These are phyloP conservation scores for Phytopythium chamaehyphon DNA, from an alignment of 352 stramenopile species.

Conservation along the genomic window DNA sequence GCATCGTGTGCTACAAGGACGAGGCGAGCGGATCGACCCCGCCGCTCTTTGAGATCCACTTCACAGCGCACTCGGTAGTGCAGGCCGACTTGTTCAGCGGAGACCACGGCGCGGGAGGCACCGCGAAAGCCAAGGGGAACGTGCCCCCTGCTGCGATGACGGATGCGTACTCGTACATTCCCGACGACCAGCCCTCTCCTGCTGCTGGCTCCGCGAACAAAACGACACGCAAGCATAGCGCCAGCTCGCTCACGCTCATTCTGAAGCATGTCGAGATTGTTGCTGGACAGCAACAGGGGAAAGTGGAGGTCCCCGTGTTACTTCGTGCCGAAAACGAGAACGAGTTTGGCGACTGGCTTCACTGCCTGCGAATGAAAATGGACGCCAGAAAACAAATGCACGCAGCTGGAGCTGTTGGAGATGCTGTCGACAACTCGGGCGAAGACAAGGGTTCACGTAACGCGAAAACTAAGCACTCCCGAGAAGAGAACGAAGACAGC, in stretches of 20 bases:
- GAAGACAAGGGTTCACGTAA: neutral
- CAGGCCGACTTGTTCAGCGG: slow-evolving; percentile 16
- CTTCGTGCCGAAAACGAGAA: slow-evolving; percentile 44
- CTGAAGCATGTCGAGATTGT: slow-evolving; percentile 48
- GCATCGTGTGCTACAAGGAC: slow-evolving; percentile 58
- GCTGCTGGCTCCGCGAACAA: slow-evolving; percentile 2
- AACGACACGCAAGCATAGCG: slow-evolving; percentile 8
- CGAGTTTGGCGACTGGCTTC: slow-evolving; percentile 42
- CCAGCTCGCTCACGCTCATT: slow-evolving; percentile 29
- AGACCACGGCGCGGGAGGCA: neutral
- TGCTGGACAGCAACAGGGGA: slow-evolving; percentile 25
- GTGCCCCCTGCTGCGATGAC: no score
- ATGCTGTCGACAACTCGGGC: neutral
- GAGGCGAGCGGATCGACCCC: slow-evolving; percentile 22
- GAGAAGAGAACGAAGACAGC: neutral
- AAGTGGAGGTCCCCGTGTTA: slow-evolving; percentile 42
- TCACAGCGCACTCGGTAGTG: slow-evolving; percentile 40
- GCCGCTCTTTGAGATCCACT: slow-evolving; percentile 62
- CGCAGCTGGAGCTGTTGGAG: slow-evolving; percentile 1
- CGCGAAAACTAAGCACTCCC: neutral
- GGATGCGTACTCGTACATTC: slow-evolving; percentile 1
- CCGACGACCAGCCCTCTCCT: slow-evolving; percentile 8
- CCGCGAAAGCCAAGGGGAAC: slow-evolving; percentile 7
- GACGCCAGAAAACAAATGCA: slow-evolving; percentile 36
- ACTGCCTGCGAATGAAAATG: slow-evolving; percentile 50